Conservation (phyloP, 2,329 filamentous ascomycete species). For the Lasiodiplodia sp. region DNA sequence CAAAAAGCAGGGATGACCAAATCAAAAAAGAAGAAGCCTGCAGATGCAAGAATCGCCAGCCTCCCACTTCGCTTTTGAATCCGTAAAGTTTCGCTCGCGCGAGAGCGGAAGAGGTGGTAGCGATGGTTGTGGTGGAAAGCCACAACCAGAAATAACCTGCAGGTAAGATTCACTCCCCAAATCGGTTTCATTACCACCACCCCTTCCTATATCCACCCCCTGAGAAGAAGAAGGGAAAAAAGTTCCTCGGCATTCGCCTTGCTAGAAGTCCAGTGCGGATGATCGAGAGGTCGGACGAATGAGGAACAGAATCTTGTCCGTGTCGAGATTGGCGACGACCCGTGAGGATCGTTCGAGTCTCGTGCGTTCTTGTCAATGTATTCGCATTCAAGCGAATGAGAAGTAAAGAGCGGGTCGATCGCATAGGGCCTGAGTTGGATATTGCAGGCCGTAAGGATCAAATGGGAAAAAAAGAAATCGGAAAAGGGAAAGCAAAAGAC, state of each 20-base stretch:
- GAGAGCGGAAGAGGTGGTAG: neutral
- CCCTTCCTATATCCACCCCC: neutral
- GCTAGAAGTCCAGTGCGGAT: neutral
- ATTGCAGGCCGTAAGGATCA: conserved; percentile 2
- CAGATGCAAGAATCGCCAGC: conserved; percentile 8
- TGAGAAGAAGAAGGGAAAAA: neutral
- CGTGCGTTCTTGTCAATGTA: neutral
- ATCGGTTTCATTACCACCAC: neutral
- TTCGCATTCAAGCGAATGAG: neutral
- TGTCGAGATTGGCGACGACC: neutral
- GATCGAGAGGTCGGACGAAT: neutral
- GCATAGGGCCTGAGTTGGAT: conserved; percentile 9
- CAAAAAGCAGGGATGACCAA: neutral
- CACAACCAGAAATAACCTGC: neutral
- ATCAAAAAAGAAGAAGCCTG: neutral
- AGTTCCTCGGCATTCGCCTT: neutral
- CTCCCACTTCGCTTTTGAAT: conserved; percentile 6
- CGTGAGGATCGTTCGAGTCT: neutral
- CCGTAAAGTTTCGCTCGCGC: neutral
- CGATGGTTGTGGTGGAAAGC: neutral
- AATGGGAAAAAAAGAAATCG: neutral
- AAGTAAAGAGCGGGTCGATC: conserved; percentile 8
- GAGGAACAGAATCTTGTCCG: neutral
- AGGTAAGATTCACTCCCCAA: neutral
- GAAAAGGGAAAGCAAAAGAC: neutral